A percentile compares a stretch with the other conserved stretches of the same genome.
Evolutionary conservation across 768 basidiomycete genomes (phyloP).

Genomic region (Rhizopogon vulgaris): DNA sequence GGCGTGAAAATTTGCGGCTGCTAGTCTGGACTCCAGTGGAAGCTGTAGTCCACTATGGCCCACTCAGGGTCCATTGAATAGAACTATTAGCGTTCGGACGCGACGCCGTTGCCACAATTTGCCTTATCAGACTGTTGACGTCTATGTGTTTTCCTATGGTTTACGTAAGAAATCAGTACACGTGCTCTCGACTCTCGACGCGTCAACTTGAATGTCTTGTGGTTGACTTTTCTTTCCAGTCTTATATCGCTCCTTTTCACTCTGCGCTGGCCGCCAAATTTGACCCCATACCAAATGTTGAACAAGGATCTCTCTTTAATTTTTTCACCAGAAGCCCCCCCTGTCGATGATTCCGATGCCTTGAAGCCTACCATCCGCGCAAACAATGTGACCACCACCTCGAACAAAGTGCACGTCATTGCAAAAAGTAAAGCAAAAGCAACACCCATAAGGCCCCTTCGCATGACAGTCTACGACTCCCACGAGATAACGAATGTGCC

Average conservation of each 20-base stretch:
- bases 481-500: constrained; percentile 25
- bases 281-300: constrained; percentile 9
- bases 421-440: not conserved
- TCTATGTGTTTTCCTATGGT: not conserved
- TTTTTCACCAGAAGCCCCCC: constrained; percentile 5
- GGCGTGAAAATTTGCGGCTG: not conserved
- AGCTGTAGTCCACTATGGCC: not conserved
- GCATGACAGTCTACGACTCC: constrained; percentile 15
- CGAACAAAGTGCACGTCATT: not conserved
- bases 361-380: constrained; percentile 5
- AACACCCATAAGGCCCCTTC: not conserved
- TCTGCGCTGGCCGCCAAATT: constrained; percentile 21
- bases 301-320: not conserved
- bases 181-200: constrained; percentile 17
- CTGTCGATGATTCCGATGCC: constrained; percentile 19
- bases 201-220: constrained; percentile 8
- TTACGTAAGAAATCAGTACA: constrained; percentile 20
- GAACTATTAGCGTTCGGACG: no score
- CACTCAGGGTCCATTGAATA: constrained; percentile 4
- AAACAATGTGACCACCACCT: not conserved
- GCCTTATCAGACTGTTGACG: not conserved
- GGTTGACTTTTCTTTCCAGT: constrained; percentile 12
- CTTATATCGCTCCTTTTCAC: constrained; percentile 14
- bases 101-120: not conserved
- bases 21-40: not conserved